A percentile compares a stretch with the other conserved stretches of the same genome.
These are phyloP conservation scores for Cercospora janseana DNA, from an alignment of 2,329 filamentous ascomycete genomes.

Conservation along the genomic window DNA sequence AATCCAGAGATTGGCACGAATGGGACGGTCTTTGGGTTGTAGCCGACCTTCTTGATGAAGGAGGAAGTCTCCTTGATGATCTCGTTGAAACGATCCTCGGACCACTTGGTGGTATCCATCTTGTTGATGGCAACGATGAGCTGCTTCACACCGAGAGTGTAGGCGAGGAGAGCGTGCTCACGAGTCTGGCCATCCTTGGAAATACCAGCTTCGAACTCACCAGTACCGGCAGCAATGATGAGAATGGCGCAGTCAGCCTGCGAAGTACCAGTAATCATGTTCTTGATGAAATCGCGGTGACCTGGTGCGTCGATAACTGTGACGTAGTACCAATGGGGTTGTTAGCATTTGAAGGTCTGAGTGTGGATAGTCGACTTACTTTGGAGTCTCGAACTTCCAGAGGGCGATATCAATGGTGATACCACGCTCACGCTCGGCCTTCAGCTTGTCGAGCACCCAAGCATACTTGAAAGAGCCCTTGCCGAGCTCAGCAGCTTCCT, in stretches of 20 bases:
- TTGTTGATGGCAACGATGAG: slow-evolving; percentile 99
- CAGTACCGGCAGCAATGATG: slow-evolving; percentile 99
- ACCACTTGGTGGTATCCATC: slow-evolving; percentile 99
- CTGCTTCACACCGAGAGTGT: slow-evolving; percentile 99
- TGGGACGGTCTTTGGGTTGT: slow-evolving; percentile 97
- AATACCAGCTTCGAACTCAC: slow-evolving; percentile 99
- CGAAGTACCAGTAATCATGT: slow-evolving; percentile 99
- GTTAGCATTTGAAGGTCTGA: background rate
- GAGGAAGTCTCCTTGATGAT: slow-evolving; percentile 99
- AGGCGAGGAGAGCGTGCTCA: slow-evolving; percentile 99
- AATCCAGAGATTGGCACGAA: slow-evolving; percentile 99
- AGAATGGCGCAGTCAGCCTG: slow-evolving; percentile 99
- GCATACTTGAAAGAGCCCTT: slow-evolving; percentile 99
- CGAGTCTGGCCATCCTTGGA: slow-evolving; percentile 99
- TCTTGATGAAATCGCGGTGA: slow-evolving; percentile 99
- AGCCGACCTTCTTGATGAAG: slow-evolving; percentile 99
- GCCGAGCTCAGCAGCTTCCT: slow-evolving; percentile 98
- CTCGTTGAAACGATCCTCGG: slow-evolving; percentile 92
- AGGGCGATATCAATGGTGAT: slow-evolving; percentile 99
- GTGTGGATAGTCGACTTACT: slow-evolving; percentile 59
- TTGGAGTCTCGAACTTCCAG: slow-evolving; percentile 99
- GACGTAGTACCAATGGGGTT: slow-evolving; percentile 12
- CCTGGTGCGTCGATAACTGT: slow-evolving; percentile 75
- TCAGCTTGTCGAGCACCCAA: slow-evolving; percentile 99
- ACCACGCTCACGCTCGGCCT: slow-evolving; percentile 99